Base-by-base conservation (phyloP, 441 rosid species). In the Theobroma grandiflorum region DNA sequence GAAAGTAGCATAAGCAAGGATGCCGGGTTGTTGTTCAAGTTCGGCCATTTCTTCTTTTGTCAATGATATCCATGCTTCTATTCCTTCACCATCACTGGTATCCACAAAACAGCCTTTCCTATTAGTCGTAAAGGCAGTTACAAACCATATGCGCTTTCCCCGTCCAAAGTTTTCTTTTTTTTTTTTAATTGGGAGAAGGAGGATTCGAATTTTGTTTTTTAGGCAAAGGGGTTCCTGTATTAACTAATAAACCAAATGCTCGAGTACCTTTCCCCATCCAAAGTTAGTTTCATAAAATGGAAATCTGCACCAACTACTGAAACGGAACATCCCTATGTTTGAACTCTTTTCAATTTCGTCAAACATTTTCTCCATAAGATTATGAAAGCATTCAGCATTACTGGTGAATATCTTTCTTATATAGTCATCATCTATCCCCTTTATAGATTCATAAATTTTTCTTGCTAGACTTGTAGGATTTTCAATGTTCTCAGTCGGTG, bases 301-400 rank as follows among this genome's bases (percentile, higher is more conserved):
- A 77, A 85, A 77, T 63, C 58, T 77, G n/a, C 83, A 80, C 87
- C 87, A 82, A 6, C 84, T 76, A n/a, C 80, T 78, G 40, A 75
- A 63, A 4, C 35, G 8, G 11, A 78, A 84, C 8, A 81, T 38
- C 26, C 49, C 57, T 55, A 38, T 10, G 20, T 69, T 70, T 0
- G 79, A 14, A 14, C 40, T 65, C 38, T 55, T 59, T 11, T 8
- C 50, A 11, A 15, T 16, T 35, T 68, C 67, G 15, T 76, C 82
- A 11, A 0, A 10, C 26, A 37, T 6, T 40, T 35, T 65, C 47
- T 6, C 71, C 9, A 40, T 40, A 2, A 35, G 8, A 0, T 65
- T 8, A 1, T 59, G 4, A 1, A 59, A 37, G 10, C 22, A 4
- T 65, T 33, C 69, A 65, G 12, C 47, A 65, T 6, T 35, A 15